Evolutionary conservation across 352 stramenopile genomes (phyloP), one percentile per base, ranked within the genome.

Genomic region (Pythium volutum): DNA sequence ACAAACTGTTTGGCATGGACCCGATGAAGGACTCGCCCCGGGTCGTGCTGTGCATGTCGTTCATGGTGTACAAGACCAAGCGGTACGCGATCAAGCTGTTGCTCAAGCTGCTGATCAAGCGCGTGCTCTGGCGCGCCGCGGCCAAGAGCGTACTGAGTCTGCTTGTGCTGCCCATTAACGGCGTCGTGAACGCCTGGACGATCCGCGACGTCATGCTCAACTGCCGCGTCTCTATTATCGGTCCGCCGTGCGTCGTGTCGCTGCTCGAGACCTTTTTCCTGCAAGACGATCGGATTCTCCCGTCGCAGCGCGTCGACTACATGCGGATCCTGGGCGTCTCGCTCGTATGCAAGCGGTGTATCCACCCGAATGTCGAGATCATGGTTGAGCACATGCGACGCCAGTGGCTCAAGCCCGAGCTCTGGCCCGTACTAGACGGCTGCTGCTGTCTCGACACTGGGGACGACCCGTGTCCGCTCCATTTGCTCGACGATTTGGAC

Each of bases 281-380:
- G 14, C 61, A 74, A 22, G 64, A 74, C 29, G 52, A 55, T 14
- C 38, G 43, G 8, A 64, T 79, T n/a, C 54, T 64, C 16, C 74
- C 76, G 6, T 58, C 64, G 22, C 71, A 85, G 42, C 74, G 76
- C 12, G 76, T 86, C 3, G 74, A 86, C 16, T 86, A 79, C 56
- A 60, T 83, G 59, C 72, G 76, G 12, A 66, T 67, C 9, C 54
- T 86, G 26, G 76, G 76, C 34, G 77, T 69, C 22, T 59, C 62
- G 1, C 33, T 86, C 2, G 76, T 86, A 7, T 77, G 70, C 52
- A 86, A 86, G 60, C 74, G 70, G 1, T 69, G 63, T 0, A 65
- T 83, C n/a, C 76, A 79, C 25, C 74, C 76, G 2, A 86, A 86
- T 39, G 23, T 81, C n/a, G 74, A 86, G 66, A 79, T 83, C 45